Evolutionary conservation across 202 grass and related monocot genomes (phyloP).

Genomic region (Elaeis oleifera): DNA sequence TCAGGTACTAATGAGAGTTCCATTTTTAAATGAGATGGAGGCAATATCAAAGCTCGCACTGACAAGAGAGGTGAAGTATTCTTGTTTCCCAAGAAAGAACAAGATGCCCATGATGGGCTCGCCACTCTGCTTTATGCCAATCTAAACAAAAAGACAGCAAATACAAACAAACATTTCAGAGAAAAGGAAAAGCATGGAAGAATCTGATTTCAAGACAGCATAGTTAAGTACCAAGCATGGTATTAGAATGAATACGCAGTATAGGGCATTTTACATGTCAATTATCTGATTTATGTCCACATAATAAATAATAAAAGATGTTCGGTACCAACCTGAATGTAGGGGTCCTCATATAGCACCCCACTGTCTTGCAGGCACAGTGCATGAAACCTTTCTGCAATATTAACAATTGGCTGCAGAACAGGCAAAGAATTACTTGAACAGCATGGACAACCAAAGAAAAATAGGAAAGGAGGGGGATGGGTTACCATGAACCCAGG

Average conservation of each 20-base stretch:
- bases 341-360: constrained; percentile 84
- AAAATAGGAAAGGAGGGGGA: neutral
- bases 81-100: constrained; percentile 99
- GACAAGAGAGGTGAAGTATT: constrained; percentile 67
- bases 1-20: constrained; percentile 80
- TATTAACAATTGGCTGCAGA: constrained; percentile 66
- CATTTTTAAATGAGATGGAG: constrained; percentile 77
- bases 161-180: constrained; percentile 3
- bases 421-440: constrained; percentile 13
- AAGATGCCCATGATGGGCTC: constrained; percentile 72
- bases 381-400: constrained; percentile 81
- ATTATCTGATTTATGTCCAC: too few species aligned
- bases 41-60: constrained; percentile 62
- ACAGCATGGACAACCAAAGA: neutral
- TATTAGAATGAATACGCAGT: too few species aligned
- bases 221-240: too few species aligned
- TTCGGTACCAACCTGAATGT: constrained; percentile 60
- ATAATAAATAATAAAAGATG: too few species aligned
- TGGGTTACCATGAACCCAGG: too few species aligned
- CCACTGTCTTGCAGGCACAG: constrained; percentile 93
- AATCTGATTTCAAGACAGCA: neutral
- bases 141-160: constrained; percentile 31
- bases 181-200: constrained; percentile 14
- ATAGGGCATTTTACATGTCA: too few species aligned
- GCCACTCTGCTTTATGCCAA: constrained; percentile 96